phyloP scores from a whole-genome alignment of 495 filamentous ascomycete genomes.

The Cercophora samala region DNA sequence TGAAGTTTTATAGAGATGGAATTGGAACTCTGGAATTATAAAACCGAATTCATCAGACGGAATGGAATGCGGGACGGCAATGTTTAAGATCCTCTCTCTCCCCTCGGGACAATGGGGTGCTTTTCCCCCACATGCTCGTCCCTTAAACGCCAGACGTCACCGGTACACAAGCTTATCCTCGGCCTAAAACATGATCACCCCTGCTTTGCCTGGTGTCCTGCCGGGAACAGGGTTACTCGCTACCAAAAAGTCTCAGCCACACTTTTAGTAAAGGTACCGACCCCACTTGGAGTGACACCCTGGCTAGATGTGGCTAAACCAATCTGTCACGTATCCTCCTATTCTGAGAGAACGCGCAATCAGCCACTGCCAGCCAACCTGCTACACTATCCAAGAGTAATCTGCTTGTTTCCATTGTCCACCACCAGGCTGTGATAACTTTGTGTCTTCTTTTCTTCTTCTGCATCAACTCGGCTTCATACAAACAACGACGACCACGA shows the following conservation, averaged over 20 bases:
- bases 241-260: not conserved
- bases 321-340: not conserved
- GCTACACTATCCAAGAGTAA: too few relatives aligned
- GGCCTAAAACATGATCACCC: slow-evolving; percentile 17
- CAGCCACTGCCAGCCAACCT: not conserved
- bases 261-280: not conserved
- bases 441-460: not conserved
- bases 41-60: not conserved
- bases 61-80: not conserved
- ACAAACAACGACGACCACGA: too few relatives aligned
- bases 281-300: too few relatives aligned
- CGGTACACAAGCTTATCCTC: slow-evolving; percentile 29
- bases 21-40: not conserved
- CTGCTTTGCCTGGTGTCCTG: not conserved
- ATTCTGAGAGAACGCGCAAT: not conserved
- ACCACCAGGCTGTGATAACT: not conserved
- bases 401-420: not conserved
- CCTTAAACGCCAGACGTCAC: not conserved
- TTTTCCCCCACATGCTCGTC: slow-evolving; percentile 6
- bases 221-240: not conserved
- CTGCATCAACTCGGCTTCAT: too few relatives aligned
- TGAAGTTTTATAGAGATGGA: not conserved
- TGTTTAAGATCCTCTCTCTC: not conserved
- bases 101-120: not conserved
- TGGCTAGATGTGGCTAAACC: not conserved